These are phyloP conservation scores for Amborella trichopoda DNA, from an alignment of 164 flowering plant genomes.

Conservation along the genomic window DNA sequence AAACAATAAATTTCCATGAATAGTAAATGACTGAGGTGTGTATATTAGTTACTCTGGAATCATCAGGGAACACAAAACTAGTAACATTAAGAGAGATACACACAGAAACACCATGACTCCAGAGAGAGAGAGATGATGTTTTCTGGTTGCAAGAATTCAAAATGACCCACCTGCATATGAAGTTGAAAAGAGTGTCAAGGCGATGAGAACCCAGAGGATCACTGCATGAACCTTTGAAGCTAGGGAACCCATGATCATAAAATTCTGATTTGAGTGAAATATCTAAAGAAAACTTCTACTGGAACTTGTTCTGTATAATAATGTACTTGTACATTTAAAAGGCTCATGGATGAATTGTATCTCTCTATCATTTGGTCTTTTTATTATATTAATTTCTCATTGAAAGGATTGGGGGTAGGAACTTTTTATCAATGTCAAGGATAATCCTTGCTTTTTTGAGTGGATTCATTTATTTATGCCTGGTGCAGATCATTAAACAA, in stretches of 20 bases:
- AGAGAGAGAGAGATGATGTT: background rate
- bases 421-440: background rate
- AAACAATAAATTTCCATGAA: too few relatives aligned
- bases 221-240: constrained; percentile 23
- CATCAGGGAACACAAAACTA: background rate
- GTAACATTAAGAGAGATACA: background rate
- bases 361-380: background rate
- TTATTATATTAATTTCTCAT: constrained; percentile 11
- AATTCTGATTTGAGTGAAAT: background rate
- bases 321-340: background rate
- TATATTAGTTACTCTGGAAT: too few relatives aligned
- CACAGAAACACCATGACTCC: background rate
- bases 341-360: background rate
- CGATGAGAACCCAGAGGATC: constrained; percentile 40
- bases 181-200: constrained; percentile 35
- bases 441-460: too few relatives aligned
- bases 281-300: constrained; percentile 4
- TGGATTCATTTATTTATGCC: too few relatives aligned
- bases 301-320: background rate
- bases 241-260: constrained; percentile 22
- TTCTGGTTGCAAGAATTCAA: background rate
- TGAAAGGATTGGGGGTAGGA: constrained; percentile 1
- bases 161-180: constrained; percentile 45
- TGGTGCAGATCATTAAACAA: too few relatives aligned
- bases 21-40: too few relatives aligned